Base-by-base conservation (phyloP, 2,329 filamentous ascomycete species). In the Pseudodiploospora longispora region DNA sequence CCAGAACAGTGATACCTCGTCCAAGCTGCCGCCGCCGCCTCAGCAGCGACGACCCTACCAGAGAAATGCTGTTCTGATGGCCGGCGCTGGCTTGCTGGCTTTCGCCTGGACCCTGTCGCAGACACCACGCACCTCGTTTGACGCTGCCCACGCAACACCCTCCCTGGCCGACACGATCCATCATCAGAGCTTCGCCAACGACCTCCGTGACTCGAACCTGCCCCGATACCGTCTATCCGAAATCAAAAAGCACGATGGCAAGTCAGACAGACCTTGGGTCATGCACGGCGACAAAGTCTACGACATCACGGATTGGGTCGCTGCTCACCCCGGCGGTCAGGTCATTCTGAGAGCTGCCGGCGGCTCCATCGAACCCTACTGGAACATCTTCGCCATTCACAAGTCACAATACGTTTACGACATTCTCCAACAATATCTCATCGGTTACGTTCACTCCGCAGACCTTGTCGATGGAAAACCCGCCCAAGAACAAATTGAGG, bases 361-460 rank as follows among this genome's bases (percentile, higher is more conserved):
- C 4, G 74, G 76, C 33, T 75, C 73, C 43, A 75, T 85, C 40
- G 81, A 85, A 41, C 74, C 76, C 0, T 85, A 83, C 61, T 85
- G 82, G 82, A 69, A 83, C 47, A 82, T 85, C 42, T 85, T 85
- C 57, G 70, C 73, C 38, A 84, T 85, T 47, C 82, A 85, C 65
- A 80, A 84, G 57, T 71, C 74, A 12, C 68, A 76, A 36, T 76
- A 85, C 47, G 79, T 85, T 5, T 72, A 74, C 47, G 77, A 83
- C 41, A 81, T 85, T 35, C 66, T 85, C 1, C 69, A 77, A n/a
- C 72, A 79, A 51, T 85, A 80, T 55, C 65, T 74, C 28, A 79
- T 85, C 38, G 82, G 82, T 29, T 74, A 72, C 38, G 69, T 85
- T 3, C 73, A 84, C 49, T 60, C 63, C 2, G 67, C 64, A 7